Evolutionary conservation across 2,329 filamentous ascomycete species (phyloP).

Genomic region (Fusarium falciforme): DNA sequence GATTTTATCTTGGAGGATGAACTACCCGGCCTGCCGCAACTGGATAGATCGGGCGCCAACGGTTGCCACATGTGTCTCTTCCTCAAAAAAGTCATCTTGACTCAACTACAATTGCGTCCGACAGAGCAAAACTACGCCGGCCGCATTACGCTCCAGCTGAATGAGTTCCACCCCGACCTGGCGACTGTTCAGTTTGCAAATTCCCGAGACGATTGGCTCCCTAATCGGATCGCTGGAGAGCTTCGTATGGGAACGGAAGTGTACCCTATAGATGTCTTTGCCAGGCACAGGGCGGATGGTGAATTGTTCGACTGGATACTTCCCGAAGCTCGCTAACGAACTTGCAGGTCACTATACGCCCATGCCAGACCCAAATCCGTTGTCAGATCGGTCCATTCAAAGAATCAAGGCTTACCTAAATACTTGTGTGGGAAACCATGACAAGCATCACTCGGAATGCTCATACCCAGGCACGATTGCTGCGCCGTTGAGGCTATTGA

Average conservation of each 20-base stretch:
- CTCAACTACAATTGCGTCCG: neutral
- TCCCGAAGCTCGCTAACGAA: neutral
- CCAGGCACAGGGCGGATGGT: neutral
- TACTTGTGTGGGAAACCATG: neutral
- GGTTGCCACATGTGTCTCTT: neutral
- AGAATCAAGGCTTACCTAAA: neutral
- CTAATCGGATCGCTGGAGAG: neutral
- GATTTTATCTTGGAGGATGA: neutral
- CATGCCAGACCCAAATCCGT: neutral
- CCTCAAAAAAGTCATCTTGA: neutral
- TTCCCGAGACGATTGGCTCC: neutral
- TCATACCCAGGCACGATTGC: neutral
- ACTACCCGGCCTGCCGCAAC: neutral
- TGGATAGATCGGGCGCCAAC: neutral
- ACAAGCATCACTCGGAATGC: neutral
- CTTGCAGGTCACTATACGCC: neutral
- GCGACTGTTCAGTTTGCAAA: neutral
- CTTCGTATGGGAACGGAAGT: neutral
- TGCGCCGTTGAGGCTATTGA: neutral
- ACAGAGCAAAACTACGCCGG: neutral
- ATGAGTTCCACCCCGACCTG: neutral
- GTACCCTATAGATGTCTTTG: neutral
- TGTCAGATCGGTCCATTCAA: neutral
- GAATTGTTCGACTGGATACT: fast-evolving
- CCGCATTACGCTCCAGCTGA: neutral